These are phyloP conservation scores for Cercospora sp. DNA, from an alignment of 2,329 filamentous ascomycete species.

Conservation along the genomic window DNA sequence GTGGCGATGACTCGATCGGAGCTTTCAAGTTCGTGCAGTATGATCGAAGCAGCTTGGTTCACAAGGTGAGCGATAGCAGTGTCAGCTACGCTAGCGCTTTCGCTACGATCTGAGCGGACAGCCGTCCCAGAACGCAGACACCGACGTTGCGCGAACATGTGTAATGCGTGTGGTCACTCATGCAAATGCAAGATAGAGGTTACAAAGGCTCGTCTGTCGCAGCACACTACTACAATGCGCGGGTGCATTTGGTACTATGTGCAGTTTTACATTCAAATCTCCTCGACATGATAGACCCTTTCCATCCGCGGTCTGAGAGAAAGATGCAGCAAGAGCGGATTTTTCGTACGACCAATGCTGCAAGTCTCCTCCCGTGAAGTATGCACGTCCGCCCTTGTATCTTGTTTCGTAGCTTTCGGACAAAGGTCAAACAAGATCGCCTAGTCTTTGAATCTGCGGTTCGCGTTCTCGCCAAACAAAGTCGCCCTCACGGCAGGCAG, in stretches of 20 bases:
- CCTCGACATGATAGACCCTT: background rate
- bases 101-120: conserved; percentile 61
- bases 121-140: background rate
- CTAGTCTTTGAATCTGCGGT: conserved; percentile 93
- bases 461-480: conserved; percentile 90
- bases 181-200: background rate
- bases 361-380: background rate
- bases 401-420: background rate
- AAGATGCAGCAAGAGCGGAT: background rate
- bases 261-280: background rate
- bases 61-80: conserved; percentile 70
- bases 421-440: background rate
- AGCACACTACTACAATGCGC: background rate
- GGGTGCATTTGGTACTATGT: background rate
- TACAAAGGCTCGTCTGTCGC: background rate
- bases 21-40: conserved; percentile 80
- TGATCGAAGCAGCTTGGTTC: conserved; percentile 77
- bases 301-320: background rate
- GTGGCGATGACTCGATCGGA: conserved; percentile 27
- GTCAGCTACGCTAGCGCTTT: conserved; percentile 96
- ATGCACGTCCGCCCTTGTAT: background rate
- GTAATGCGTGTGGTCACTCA: background rate
- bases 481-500: conserved; percentile 81
- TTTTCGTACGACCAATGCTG: background rate
- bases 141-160: background rate